Conservation (phyloP, 1,284 basidiomycete genomes). For the Fomitopsis pinicola region DNA sequence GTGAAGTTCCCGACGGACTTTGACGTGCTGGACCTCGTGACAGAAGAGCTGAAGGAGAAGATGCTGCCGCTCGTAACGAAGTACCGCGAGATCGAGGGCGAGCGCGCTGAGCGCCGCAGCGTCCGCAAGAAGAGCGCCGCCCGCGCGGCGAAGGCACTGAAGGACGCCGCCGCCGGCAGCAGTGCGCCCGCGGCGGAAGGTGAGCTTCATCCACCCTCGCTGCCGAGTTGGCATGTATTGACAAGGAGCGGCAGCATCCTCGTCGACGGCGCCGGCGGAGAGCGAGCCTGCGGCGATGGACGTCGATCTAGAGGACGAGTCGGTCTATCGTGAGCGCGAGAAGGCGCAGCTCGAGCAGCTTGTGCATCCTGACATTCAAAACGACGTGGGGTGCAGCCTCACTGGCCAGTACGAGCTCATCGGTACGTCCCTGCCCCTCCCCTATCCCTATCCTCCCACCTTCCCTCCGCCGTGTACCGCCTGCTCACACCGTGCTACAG, state of each 20-base stretch:
- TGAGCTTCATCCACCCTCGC: background rate
- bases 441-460: background rate
- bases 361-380: conserved; percentile 59
- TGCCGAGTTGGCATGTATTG: too few relatives aligned
- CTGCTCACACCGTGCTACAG: conserved; percentile 32
- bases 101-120: conserved; percentile 81
- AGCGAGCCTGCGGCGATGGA: background rate
- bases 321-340: conserved; percentile 57
- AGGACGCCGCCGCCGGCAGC: conserved; percentile 9
- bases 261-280: conserved; percentile 4
- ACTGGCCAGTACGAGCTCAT: conserved; percentile 84
- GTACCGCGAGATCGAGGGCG: conserved; percentile 79
- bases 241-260: background rate
- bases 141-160: conserved; percentile 45
- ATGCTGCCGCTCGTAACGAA: conserved; percentile 68
- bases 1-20: conserved; percentile 92
- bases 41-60: conserved; percentile 75
- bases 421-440: conserved; percentile 41
- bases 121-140: conserved; percentile 55
- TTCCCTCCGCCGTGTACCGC: background rate
- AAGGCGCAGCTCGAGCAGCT: conserved; percentile 59
- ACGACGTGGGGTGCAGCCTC: conserved; percentile 68
- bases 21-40: conserved; percentile 81
- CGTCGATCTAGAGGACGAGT: conserved; percentile 57
- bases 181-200: conserved; percentile 7